Base-by-base conservation (phyloP, 2,329 filamentous ascomycete species). In the Davidsoniella neocaledoniae region DNA sequence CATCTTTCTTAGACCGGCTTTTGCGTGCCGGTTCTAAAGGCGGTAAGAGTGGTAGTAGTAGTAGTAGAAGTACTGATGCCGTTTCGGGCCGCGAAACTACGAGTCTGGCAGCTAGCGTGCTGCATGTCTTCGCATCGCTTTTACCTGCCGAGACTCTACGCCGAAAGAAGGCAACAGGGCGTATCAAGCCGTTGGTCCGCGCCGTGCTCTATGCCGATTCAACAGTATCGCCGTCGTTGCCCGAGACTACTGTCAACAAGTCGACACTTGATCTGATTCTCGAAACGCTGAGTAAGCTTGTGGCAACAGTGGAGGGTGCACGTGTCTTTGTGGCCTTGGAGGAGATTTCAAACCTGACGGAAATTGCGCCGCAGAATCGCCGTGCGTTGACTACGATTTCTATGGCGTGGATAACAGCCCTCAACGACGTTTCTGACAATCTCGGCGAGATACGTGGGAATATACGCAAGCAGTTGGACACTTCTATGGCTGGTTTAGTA, bases 1-100 rank as follows among this genome's bases (percentile, higher is more conserved):
- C 73, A 54, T 79, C 70, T 53, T 84, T 83, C 56, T 61, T 84
- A 2, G 77, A 80, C 59, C 70, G 79, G 17, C 63, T 84, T 8
- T 63, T 84, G 39, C 68, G 68, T 52, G 75, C 78, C 0, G 71
- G 73, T 25, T 67, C 67, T 2, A 62, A 46, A 16, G 33, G 26
- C 58, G 57, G 16, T 41, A 62, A 67, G 19, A 33, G 12, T 12
- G 12, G 12, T 33, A 23, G 5, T 23, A 33, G 8, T 12, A 33
- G 12, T 33, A 33, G 12, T 12, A 33, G 29, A 9, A 33, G 29
- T 9, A 12, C 12, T 33, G 5, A 33, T 23, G 29, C 29, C 39
- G 39, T 19, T 10, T 17, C 21, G 4, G 39, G 39, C 14, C 21
- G 14, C n/a, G 69, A 77, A 53, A 81, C 83, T 76, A 64, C 81